Base-by-base conservation (phyloP, 2,329 filamentous ascomycete species). In the Cytospora chrysosperma region DNA sequence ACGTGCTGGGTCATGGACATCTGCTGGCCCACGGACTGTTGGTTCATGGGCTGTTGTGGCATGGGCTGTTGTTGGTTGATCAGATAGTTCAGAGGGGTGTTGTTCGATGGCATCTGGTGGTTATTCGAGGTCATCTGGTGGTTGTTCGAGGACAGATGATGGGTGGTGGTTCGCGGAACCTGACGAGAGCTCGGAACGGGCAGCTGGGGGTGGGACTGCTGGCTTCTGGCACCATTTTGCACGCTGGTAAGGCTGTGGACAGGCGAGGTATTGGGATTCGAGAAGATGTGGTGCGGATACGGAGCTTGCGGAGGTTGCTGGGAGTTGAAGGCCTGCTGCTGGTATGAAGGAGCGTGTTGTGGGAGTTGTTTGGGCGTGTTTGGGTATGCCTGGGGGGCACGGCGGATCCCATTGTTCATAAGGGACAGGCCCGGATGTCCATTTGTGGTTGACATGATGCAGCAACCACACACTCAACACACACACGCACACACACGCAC, bases 321-420 rank as follows among this genome's bases (percentile, higher is more conserved):
- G 56, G 83, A 75, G 61, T 80, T 73, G 72, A 86, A 86, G 64
- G 79, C 76, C 67, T 82, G 80, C 59, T 79, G 71, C 72, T 84
- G 82, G 70, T 86, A 86, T 2, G 83, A 80, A 64, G 83, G 80
- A 65, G 82, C 80, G 69, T 82, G 78, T 67, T 84, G 82, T 67
- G 82, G 72, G 32, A 78, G 81, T 72, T 86, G 85, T 71, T 81
- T 84, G 68, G 79, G 77, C 69, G 81, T 80, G 68, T 78, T 80
- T 64, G 80, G 76, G 69, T 83, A 66, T 47, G 53, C 64, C 61
- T 66, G 81, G 40, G 78, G 81, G 40, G 78, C 75, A 65, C 83
- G 82, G 73, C 83, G 77, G 65, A 84, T 69, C 72, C 75, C 73
- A 69, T 73, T 75, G 70, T 80, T 78, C 61, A 81, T 76, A 68